These are phyloP conservation scores for Amborella trichopoda DNA, from an alignment of 164 flowering plant genomes.

Conservation along the genomic window DNA sequence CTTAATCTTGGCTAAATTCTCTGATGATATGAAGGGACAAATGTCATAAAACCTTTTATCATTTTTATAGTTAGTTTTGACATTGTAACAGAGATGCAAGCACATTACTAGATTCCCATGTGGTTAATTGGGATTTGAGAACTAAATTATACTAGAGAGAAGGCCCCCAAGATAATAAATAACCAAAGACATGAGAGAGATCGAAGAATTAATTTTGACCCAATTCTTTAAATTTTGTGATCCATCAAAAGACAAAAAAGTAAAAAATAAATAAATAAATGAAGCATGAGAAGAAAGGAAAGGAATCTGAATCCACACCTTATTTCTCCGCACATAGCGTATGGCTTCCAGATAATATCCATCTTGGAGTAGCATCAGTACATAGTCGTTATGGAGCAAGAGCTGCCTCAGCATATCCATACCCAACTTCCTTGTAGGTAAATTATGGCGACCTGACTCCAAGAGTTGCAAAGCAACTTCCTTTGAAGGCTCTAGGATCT, in stretches of 20 bases:
- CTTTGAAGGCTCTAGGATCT: conserved; percentile 93
- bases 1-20: background rate
- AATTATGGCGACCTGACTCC: conserved; percentile 70
- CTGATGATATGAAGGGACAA: too few relatives aligned
- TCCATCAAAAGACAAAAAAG: background rate
- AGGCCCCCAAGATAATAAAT: background rate
- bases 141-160: too few relatives aligned
- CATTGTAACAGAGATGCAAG: too few relatives aligned
- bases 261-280: background rate
- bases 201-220: background rate
- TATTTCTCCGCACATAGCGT: conserved; percentile 70
- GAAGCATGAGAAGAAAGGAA: background rate
- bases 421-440: conserved; percentile 69
- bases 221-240: background rate
- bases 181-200: background rate
- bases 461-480: conserved; percentile 89
- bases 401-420: conserved; percentile 84
- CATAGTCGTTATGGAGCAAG: conserved; percentile 77
- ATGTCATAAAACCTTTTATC: too few relatives aligned
- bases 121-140: too few relatives aligned
- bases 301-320: conserved; percentile 33
- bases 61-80: too few relatives aligned
- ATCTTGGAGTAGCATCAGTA: conserved; percentile 66
- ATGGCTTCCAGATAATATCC: conserved; percentile 92
- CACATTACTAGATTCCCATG: too few relatives aligned